Conservation (phyloP, 768 basidiomycete genomes). For the Hortiboletus campestris region DNA sequence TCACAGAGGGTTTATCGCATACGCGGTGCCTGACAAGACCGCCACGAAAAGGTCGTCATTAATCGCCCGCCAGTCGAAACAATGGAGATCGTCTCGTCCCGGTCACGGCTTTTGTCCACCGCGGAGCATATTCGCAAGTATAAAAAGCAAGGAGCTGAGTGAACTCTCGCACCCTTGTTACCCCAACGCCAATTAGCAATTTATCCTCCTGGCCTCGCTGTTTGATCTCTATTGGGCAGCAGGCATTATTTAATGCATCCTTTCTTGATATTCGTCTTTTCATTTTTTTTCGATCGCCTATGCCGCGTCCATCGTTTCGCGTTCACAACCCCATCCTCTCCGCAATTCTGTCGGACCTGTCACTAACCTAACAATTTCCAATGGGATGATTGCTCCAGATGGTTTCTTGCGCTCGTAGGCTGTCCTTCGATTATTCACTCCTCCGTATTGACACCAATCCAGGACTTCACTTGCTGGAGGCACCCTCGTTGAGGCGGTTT, state of each 20-base stretch:
- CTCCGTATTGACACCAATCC: not conserved
- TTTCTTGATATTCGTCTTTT: conserved; percentile 3
- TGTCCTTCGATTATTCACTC: not conserved
- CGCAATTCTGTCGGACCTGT: conserved; percentile 12
- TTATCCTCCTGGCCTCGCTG: not conserved
- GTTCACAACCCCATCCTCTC: conserved; percentile 3
- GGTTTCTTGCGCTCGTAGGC: conserved; percentile 46
- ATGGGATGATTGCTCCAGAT: conserved; percentile 45
- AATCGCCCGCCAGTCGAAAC: too few relatives aligned
- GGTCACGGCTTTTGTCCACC: too few relatives aligned
- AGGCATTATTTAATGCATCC: conserved; percentile 9
- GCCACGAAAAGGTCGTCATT: too few relatives aligned
- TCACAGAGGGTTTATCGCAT: too few relatives aligned
- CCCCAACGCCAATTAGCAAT: not conserved
- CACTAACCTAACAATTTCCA: conserved; percentile 38
- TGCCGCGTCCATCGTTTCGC: conserved; percentile 22
- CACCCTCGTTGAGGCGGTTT: too few relatives aligned
- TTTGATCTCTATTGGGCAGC: not conserved
- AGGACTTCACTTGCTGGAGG: conserved; percentile 36
- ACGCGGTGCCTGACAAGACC: too few relatives aligned
- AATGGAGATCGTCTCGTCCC: too few relatives aligned
- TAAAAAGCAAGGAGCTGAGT: not conserved
- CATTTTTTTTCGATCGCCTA: conserved; percentile 1
- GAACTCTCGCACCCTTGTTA: not conserved
- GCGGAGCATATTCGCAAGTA: too few relatives aligned